phyloP scores from a whole-genome alignment of 2,329 filamentous ascomycete species.

The Ophiosphaerella korrae region DNA sequence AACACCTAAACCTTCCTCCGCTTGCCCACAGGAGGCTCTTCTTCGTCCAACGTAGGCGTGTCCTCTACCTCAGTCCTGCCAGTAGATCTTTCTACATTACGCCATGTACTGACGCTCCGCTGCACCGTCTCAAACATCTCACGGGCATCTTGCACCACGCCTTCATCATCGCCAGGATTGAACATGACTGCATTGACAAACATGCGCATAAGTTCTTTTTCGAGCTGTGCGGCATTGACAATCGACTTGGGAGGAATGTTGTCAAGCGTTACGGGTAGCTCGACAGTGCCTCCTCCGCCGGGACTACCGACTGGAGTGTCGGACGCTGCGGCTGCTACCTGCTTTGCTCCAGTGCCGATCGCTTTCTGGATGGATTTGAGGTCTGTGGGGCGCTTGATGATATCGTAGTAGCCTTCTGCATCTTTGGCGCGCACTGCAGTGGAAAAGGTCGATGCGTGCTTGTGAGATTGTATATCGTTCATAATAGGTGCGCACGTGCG shows the following conservation, averaged over 20 bases:
- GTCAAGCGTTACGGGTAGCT: conserved; percentile 72
- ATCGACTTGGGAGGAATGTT: conserved; percentile 85
- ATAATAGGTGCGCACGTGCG: conserved; percentile 56
- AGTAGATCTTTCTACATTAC: conserved; percentile 66
- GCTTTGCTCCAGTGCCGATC: conserved; percentile 58
- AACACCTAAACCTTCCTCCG: conserved; percentile 34
- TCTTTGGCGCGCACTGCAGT: conserved; percentile 56
- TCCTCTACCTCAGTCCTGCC: conserved; percentile 36
- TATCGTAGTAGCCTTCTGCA: conserved; percentile 58
- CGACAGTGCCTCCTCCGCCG: conserved; percentile 55
- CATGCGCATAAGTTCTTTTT: conserved; percentile 94
- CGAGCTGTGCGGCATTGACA: conserved; percentile 89
- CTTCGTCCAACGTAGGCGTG: conserved; percentile 32
- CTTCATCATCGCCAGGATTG: conserved; percentile 88
- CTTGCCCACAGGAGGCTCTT: conserved; percentile 32
- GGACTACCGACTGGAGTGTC: conserved; percentile 65
- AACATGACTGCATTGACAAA: conserved; percentile 99
- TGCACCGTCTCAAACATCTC: conserved; percentile 92
- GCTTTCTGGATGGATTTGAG: conserved; percentile 58
- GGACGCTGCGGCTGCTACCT: conserved; percentile 61
- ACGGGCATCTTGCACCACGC: conserved; percentile 82
- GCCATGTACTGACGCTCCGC: conserved; percentile 74
- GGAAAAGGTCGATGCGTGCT: conserved; percentile 58
- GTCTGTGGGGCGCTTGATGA: conserved; percentile 58
- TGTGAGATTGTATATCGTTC: conserved; percentile 58